Conservation (phyloP, 2,329 filamentous ascomycete genomes). For the Neofusicoccum sp. region DNA sequence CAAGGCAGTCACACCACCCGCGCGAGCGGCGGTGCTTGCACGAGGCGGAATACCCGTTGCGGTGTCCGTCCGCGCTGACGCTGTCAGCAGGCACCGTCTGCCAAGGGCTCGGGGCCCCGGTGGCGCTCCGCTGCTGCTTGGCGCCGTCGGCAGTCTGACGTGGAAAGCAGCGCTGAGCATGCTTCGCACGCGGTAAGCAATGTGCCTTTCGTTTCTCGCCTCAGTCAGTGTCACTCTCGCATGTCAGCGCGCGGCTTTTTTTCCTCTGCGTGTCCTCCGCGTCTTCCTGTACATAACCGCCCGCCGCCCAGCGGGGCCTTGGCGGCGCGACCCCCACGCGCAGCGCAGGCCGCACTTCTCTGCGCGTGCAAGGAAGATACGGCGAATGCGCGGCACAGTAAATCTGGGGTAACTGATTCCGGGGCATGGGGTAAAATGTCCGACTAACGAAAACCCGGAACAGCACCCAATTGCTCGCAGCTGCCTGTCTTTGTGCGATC, state of each 20-base stretch:
- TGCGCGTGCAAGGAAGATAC: slow-evolving; percentile 4
- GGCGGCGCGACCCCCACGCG: neutral
- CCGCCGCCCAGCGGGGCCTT: neutral
- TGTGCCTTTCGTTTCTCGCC: neutral
- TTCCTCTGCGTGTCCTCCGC: neutral
- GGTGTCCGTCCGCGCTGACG: neutral
- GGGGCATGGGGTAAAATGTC: slow-evolving; percentile 20
- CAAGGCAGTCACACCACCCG: neutral
- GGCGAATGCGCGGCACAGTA: slow-evolving; percentile 20
- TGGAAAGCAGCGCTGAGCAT: neutral
- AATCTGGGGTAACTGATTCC: slow-evolving; percentile 19
- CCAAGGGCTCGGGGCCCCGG: neutral
- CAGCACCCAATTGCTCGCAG: neutral
- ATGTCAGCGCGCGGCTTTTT: neutral
- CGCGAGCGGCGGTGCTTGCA: neutral
- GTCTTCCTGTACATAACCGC: neutral
- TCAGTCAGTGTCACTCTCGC: neutral
- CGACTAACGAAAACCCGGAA: slow-evolving; percentile 5
- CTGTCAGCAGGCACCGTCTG: slow-evolving; percentile 9
- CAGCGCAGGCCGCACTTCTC: neutral
- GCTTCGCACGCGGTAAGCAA: neutral
- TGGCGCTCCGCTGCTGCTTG: slow-evolving; percentile 19
- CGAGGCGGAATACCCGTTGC: slow-evolving; percentile 1
- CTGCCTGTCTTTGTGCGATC: neutral
- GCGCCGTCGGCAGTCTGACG: neutral